Percentiles rank a stretch among this genome's conserved stretches.
These are phyloP conservation scores for Mycena maculata DNA, from an alignment of 768 basidiomycete genomes.

Conservation along the genomic window DNA sequence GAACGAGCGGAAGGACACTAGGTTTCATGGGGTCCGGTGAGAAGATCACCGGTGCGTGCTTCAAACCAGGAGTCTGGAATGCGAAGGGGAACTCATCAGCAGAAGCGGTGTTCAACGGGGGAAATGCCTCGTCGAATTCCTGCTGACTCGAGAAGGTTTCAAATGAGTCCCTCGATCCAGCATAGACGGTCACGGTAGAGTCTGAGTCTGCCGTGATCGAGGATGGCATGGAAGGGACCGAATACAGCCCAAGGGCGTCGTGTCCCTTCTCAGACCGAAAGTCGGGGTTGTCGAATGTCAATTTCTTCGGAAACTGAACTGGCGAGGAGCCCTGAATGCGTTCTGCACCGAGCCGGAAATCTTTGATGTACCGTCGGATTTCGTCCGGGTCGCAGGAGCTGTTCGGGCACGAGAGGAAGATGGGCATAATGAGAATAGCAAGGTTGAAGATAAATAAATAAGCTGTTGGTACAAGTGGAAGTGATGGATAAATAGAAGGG, in stretches of 20 bases:
- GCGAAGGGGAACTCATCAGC: not conserved
- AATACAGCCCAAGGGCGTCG: not conserved
- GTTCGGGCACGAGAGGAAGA: not conserved
- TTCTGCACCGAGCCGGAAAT: not conserved
- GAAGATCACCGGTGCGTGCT: not conserved
- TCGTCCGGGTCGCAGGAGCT: not conserved
- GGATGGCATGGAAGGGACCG: not conserved
- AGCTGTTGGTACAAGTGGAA: not conserved
- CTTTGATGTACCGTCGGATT: not conserved
- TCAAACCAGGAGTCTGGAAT: not conserved
- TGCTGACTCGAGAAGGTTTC: too few relatives aligned
- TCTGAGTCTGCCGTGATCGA: not conserved
- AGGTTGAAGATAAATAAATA: not conserved
- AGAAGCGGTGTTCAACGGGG: too few relatives aligned
- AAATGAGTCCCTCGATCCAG: not conserved
- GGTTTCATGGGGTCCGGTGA: not conserved
- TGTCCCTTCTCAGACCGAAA: not conserved
- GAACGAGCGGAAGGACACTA: not conserved
- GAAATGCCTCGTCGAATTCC: too few relatives aligned
- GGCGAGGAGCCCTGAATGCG: not conserved
- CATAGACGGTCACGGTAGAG: not conserved
- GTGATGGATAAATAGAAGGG: not conserved
- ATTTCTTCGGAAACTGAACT: not conserved
- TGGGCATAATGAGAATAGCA: not conserved
- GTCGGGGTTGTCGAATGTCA: not conserved